Base-by-base conservation (phyloP, 345 rosid genomes). In the Salix purpurea region DNA sequence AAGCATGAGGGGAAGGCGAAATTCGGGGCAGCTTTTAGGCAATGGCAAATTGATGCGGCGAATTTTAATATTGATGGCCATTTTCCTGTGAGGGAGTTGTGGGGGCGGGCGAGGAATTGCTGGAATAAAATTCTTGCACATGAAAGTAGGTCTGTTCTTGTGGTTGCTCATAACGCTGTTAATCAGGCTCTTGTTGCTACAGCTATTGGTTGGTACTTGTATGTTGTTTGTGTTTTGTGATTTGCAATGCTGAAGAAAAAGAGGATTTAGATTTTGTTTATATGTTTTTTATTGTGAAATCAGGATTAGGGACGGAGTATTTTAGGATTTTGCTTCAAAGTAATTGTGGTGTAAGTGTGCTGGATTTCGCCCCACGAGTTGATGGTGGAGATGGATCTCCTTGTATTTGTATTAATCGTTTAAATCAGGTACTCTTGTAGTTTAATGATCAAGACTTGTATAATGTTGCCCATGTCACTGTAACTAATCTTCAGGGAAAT, bases 91-190 rank as follows among this genome's bases (percentile, higher is more conserved):
- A 89, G 97, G 82, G 98, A 95, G 84, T 81, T 93, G 77, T 95
- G 97, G 97, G 89, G 77, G 4, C 92, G 97, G 46, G 97, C 90
- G 64, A 80, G 88, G 62, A 90, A 74, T 79, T 90, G 92, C 78
- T 92, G 99, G 99, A 54, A 68, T 44, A 79, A 76, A 74, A 87
- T 95, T 37, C 89, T 93, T 76, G 85, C 86, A 39, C 96, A 95
- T 75, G 93, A 89, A 69, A 89, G 96, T 85, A 84, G 80, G 76
- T 95, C 93, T 58, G 86, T 89, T 88, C 99, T 95, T 70, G 93
- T 95, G 84, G 99, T 93, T 80, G 97, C 97, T 79, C 99, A 95
- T 84, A 95, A 95, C 83, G 99, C 97, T 80, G 91, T 93, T 78
- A 91, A 93, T 72, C 99, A 93, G 82, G 97, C 96, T 83, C 97